Percentiles rank a stretch among this genome's conserved stretches.
Conservation (phyloP, 2,329 filamentous ascomycete genomes). For the Hypoxylon sp. region DNA sequence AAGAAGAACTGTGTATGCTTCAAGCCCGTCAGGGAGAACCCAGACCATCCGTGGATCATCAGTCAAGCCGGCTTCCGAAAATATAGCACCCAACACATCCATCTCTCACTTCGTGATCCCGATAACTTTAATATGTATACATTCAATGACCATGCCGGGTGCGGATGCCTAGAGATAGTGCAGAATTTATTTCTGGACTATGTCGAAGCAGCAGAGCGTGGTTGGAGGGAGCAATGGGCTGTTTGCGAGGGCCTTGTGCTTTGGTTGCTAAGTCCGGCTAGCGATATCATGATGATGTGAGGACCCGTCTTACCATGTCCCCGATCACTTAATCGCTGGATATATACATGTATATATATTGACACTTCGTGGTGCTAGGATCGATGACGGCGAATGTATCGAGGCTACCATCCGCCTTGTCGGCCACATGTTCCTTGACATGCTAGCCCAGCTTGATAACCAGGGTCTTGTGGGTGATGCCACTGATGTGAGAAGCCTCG, state of each 20-base stretch:
- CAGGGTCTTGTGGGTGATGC: slow-evolving; percentile 53
- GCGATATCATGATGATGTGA: slow-evolving; percentile 44
- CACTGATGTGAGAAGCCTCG: slow-evolving; percentile 57
- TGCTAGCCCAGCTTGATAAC: slow-evolving; percentile 57
- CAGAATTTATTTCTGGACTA: slow-evolving; percentile 61
- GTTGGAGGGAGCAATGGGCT: slow-evolving; percentile 59
- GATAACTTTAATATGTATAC: slow-evolving; percentile 61
- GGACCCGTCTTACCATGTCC: slow-evolving; percentile 4
- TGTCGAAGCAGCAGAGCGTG: slow-evolving; percentile 51
- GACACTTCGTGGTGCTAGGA: slow-evolving; percentile 38
- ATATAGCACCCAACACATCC: slow-evolving; percentile 44
- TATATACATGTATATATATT: slow-evolving; percentile 1
- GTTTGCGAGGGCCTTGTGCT: slow-evolving; percentile 58
- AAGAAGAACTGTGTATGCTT: slow-evolving; percentile 54
- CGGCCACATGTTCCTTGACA: slow-evolving; percentile 57
- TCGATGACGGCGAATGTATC: slow-evolving; percentile 51
- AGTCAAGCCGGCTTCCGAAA: slow-evolving; percentile 52
- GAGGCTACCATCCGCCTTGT: slow-evolving; percentile 44
- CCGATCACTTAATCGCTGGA: neutral
- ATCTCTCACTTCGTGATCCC: slow-evolving; percentile 51
- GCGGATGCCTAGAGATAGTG: slow-evolving; percentile 60
- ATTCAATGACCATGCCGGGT: slow-evolving; percentile 60
- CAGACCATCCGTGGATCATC: slow-evolving; percentile 54
- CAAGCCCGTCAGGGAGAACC: slow-evolving; percentile 52
- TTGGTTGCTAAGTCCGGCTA: slow-evolving; percentile 48